Base-by-base conservation (phyloP, 192 early-diverging fungal species). In the Umbelopsis isabellina region DNA sequence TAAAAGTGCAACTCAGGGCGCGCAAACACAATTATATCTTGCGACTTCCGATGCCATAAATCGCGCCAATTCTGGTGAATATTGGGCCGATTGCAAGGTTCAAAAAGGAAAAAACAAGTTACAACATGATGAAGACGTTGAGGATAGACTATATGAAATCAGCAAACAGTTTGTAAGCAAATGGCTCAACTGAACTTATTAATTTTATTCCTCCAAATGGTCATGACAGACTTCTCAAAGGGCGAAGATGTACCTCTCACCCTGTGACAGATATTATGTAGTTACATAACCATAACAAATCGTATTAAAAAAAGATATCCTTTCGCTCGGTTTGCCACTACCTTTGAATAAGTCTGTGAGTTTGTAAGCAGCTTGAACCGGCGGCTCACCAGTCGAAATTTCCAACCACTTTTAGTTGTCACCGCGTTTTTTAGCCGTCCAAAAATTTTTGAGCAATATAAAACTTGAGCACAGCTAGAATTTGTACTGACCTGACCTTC, bases 1-100 rank as follows among this genome's bases (percentile, higher is more conserved):
- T 49, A 61, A 61, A 18, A 61, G 55, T 61, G 10, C 55, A 11
- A 13, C 7, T 15, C 49, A 69, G 5, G 69, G 69, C 27, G 69
- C 69, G 16, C 69, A 71, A 46, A 71, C 69, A 12, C 44, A 41
- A 16, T 37, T 71, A 7, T 64, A 71, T 46, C 53, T 71, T 8
- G 69, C 69, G 15, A 53, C 68, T 35, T 46, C 66, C 4, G 23
- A 46, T 49, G 45, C 21, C 16, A 8, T 69, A 11, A 61, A 35
- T n/a, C n/a, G 20, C 7, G 20, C 37, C n/a, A 69, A 65, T 46
- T 33, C 47, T 66, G 71, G 49, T 18, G 35, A 58, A 49, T 72
- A 66, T 52, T 72, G 49, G 64, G 25, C 35, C 4, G 53, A 72
- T 27, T 72, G 65, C 46, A 50, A 30, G 30, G 6, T 66, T 5